Conservation (phyloP, 2,329 filamentous ascomycete genomes). For the Tolypocladium pustulatum region DNA sequence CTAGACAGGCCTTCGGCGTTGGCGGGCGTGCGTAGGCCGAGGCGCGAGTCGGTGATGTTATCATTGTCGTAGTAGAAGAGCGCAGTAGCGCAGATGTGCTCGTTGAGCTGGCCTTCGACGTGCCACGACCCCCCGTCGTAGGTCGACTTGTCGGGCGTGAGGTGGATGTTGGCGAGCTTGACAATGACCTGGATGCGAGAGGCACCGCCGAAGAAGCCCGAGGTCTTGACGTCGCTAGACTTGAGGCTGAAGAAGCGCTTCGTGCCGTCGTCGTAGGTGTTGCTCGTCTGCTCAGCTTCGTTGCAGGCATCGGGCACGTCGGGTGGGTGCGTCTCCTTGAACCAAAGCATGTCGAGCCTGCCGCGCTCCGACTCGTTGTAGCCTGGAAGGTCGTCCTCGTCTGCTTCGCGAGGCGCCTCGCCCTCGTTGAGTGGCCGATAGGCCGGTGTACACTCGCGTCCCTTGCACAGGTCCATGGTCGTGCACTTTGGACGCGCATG, state of each 20-base stretch:
- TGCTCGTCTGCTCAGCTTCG: background rate
- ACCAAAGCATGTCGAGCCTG: slow-evolving; percentile 14
- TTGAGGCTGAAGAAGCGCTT: background rate
- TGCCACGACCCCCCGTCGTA: slow-evolving; percentile 47
- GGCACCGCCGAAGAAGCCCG: slow-evolving; percentile 17
- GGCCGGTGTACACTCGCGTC: slow-evolving; percentile 5
- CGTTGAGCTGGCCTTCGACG: slow-evolving; percentile 46
- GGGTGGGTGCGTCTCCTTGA: slow-evolving; percentile 12
- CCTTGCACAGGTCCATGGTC: slow-evolving; percentile 8
- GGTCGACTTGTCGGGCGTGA: slow-evolving; percentile 44
- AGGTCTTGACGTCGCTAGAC: slow-evolving; percentile 12
- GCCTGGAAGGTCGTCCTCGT: slow-evolving; percentile 9
- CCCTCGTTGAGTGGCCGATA: slow-evolving; percentile 13
- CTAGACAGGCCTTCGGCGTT: slow-evolving; percentile 14
- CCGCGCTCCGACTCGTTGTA: slow-evolving; percentile 4
- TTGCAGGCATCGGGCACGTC: slow-evolving; percentile 5
- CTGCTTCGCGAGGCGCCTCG: slow-evolving; percentile 12
- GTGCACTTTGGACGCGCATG: slow-evolving; percentile 10
- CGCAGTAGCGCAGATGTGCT: slow-evolving; percentile 52
- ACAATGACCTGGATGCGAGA: slow-evolving; percentile 48
- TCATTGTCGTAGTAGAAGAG: slow-evolving; percentile 51
- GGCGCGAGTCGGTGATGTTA: slow-evolving; percentile 43
- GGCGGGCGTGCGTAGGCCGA: slow-evolving; percentile 38
- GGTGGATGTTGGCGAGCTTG: slow-evolving; percentile 50
- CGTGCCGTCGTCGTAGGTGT: no score